These are phyloP conservation scores for Beauveria bassiana DNA, from an alignment of 2,329 filamentous ascomycete genomes.

Conservation along the genomic window DNA sequence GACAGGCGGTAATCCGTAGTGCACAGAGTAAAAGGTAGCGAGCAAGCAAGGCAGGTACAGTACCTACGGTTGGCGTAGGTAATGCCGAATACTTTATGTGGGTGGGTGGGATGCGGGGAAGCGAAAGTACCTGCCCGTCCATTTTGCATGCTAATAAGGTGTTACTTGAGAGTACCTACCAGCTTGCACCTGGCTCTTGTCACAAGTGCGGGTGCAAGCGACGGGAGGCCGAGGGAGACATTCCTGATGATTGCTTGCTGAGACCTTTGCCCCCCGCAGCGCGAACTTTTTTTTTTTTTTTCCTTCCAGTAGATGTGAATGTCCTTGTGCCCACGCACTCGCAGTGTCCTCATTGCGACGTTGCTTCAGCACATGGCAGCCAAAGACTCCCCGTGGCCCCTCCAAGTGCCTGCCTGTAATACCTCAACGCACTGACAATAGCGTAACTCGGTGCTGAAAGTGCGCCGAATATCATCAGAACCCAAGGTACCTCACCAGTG, in stretches of 20 bases:
- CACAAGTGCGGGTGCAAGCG: not conserved
- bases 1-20: not conserved
- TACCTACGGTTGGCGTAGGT: not conserved
- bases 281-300: not conserved
- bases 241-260: conserved; percentile 4
- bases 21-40: not conserved
- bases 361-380: no score
- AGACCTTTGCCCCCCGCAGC: conserved; percentile 5
- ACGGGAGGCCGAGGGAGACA: not conserved
- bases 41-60: not conserved
- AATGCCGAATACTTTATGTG: not conserved
- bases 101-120: not conserved
- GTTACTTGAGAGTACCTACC: not conserved
- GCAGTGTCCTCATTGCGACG: no score
- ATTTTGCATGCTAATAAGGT: no score
- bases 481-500: not conserved
- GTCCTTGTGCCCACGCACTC: no score
- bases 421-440: no score
- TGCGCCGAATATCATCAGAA: not conserved
- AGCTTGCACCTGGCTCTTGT: not conserved
- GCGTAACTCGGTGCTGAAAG: not conserved
- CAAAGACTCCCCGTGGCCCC: no score
- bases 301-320: not conserved
- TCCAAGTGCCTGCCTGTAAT: no score
- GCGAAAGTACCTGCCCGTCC: not conserved